Conservation (phyloP, 495 filamentous ascomycete genomes). For the Hyaloscypha bicolor region DNA sequence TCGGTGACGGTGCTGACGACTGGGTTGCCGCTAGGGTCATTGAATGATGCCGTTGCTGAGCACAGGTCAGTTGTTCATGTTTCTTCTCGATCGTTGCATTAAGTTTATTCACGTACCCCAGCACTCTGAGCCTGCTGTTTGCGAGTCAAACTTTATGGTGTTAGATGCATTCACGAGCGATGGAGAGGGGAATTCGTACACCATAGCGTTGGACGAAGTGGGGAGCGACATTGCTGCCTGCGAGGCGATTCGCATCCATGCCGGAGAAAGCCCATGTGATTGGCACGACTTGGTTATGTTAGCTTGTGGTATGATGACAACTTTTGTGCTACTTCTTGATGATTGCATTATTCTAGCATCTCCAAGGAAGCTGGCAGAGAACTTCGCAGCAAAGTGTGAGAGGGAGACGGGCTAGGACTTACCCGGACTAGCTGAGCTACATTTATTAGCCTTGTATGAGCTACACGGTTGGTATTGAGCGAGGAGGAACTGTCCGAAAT, state of each 20-base stretch:
- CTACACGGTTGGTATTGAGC: constrained; percentile 8
- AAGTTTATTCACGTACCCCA: background rate
- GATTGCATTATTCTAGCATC: background rate
- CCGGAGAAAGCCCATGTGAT: constrained; percentile 7
- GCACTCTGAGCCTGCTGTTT: constrained; percentile 7
- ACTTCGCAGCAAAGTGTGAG: background rate
- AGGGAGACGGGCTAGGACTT: constrained; percentile 5
- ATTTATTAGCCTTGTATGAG: background rate
- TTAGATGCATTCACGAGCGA: constrained; percentile 3
- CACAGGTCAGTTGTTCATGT: background rate
- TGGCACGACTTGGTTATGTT: constrained; percentile 1
- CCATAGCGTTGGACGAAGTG: constrained; percentile 12
- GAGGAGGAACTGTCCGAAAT: background rate
- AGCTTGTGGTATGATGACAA: background rate
- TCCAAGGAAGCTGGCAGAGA: background rate
- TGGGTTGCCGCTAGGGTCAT: background rate
- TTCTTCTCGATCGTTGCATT: constrained; percentile 5
- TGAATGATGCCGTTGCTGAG: constrained; percentile 2
- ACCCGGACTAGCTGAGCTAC: constrained; percentile 4
- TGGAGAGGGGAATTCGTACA: background rate
- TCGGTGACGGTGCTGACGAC: constrained; percentile 1
- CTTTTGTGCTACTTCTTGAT: background rate
- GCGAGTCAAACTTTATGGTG: constrained; percentile 7
- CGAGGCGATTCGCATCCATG: background rate
- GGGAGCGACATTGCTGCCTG: background rate